Conservation (phyloP, 2,329 filamentous ascomycete genomes). For the Colletotrichum plurivorum region DNA sequence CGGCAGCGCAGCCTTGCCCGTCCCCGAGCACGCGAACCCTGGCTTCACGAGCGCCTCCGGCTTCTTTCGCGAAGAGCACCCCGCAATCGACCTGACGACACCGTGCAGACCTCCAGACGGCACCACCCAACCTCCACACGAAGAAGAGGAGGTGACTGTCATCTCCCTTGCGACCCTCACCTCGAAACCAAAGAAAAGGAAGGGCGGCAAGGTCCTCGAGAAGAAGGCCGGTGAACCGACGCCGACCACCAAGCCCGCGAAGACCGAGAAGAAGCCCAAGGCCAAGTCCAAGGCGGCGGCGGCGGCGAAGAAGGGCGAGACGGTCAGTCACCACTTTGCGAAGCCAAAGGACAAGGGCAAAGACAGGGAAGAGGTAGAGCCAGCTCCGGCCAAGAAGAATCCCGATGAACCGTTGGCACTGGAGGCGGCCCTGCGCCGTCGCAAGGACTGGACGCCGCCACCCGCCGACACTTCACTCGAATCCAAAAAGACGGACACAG, state of each 20-base stretch:
- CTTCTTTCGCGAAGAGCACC: slow-evolving; percentile 28
- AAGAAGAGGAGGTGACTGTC: slow-evolving; percentile 31
- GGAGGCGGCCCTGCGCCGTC: slow-evolving; percentile 68
- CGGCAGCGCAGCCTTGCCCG: slow-evolving; percentile 3
- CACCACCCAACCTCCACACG: neutral
- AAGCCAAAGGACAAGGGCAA: slow-evolving; percentile 41
- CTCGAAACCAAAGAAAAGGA: slow-evolving; percentile 36
- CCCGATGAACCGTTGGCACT: slow-evolving; percentile 53
- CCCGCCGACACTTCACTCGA: slow-evolving; percentile 54
- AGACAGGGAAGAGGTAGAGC: slow-evolving; percentile 38
- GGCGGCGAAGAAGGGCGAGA: slow-evolving; percentile 47
- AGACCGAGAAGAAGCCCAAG: slow-evolving; percentile 10
- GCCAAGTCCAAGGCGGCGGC: slow-evolving; percentile 44
- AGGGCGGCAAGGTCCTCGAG: slow-evolving; percentile 32
- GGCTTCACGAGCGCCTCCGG: slow-evolving; percentile 10
- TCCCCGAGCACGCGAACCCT: neutral
- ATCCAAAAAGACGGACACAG: slow-evolving; percentile 50
- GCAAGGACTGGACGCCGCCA: slow-evolving; percentile 78
- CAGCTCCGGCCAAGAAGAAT: slow-evolving; percentile 4
- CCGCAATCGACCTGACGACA: slow-evolving; percentile 38
- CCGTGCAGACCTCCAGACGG: slow-evolving; percentile 12
- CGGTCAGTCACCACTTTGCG: slow-evolving; percentile 52
- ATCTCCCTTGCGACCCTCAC: slow-evolving; percentile 24
- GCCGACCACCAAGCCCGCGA: slow-evolving; percentile 5
- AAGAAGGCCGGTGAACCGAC: slow-evolving; percentile 35